Evolutionary conservation across 495 filamentous ascomycete genomes (phyloP).

Genomic region (Penicillium silybi): DNA sequence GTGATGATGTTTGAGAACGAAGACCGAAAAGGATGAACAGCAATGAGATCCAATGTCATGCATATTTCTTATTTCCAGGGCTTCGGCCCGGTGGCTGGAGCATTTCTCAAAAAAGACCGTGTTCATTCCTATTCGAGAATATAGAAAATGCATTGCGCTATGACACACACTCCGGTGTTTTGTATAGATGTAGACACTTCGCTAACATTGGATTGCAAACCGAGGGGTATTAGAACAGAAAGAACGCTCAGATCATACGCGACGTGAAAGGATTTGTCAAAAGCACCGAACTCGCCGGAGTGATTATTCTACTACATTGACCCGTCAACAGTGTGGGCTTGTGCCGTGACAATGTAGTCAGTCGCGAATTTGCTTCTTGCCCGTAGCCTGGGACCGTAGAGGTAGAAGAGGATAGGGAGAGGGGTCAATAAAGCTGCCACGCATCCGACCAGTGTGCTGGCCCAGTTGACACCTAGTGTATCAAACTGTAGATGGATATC

Average conservation of each 20-base stretch:
- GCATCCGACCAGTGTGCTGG: slow-evolving; percentile 69
- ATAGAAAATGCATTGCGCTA: background rate
- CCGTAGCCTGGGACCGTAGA: slow-evolving; percentile 61
- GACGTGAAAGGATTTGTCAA: background rate
- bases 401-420: slow-evolving; percentile 68
- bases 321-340: slow-evolving; percentile 12
- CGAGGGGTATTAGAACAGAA: background rate
- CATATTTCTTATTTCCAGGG: slow-evolving; percentile 8
- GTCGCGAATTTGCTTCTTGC: slow-evolving; percentile 60
- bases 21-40: slow-evolving; percentile 16
- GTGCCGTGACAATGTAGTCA: slow-evolving; percentile 12
- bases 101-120: background rate
- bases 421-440: slow-evolving; percentile 64
- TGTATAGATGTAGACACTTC: background rate
- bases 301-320: background rate
- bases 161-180: background rate
- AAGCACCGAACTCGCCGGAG: background rate
- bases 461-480: slow-evolving; percentile 70
- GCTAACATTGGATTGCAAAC: background rate
- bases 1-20: slow-evolving; percentile 18
- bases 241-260: background rate
- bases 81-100: slow-evolving; percentile 5
- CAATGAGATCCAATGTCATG: slow-evolving; percentile 22
- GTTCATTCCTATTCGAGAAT: background rate
- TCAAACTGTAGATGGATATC: slow-evolving; percentile 45